Evolutionary conservation across 2,329 filamentous ascomycete species (phyloP), one percentile per base, ranked within the genome.

Genomic region (Fusarium decemcellulare): DNA sequence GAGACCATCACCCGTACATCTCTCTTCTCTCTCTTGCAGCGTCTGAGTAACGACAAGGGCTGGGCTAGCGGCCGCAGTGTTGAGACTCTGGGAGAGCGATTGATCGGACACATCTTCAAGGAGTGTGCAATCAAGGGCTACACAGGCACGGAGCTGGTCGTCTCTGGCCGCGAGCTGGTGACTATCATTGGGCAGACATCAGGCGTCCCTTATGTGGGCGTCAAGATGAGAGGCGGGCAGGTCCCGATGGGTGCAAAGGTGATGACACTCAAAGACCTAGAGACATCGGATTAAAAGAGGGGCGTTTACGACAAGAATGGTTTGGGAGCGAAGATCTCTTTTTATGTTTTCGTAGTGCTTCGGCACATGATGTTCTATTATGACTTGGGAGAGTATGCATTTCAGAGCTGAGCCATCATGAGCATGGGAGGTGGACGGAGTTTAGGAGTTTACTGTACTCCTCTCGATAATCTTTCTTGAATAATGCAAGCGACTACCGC

Each of bases 41-140:
- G 72, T 0, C 77, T 91, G 1, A 76, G 82, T 0, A 67, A 67
- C 2, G 79, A 87, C 15, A 76, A 83, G 6, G 82, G 81, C 27
- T 92, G 90, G 88, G 90, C 85, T 0, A 92, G 87, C 68, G 89
- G 85, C 1, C 84, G 90, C 2, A 90, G 92, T 59, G 84, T 92
- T 2, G 79, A 87, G 47, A 87, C 84, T 0, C 60, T 92, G 0
- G 83, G 81, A 0, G 87, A 86, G 65, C 72, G 57, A 2, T 83
- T 91, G 18, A 87, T 88, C 65, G 78, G 79, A 30, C 76, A 72
- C 57, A 72, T 78, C n/a, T 76, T 80, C 62, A 79, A 78, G 60
- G 74, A 72, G 63, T 80, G 75, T 29, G 76, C 76, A n/a, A 71
- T 76, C 44, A 77, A 76, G 53, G 72, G 73, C 11, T 77, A 77